Percentiles rank a stretch among this genome's conserved stretches.
These are phyloP conservation scores for Oropetium thomaeum DNA, from an alignment of 176 grass and related monocot species.

Conservation along the genomic window DNA sequence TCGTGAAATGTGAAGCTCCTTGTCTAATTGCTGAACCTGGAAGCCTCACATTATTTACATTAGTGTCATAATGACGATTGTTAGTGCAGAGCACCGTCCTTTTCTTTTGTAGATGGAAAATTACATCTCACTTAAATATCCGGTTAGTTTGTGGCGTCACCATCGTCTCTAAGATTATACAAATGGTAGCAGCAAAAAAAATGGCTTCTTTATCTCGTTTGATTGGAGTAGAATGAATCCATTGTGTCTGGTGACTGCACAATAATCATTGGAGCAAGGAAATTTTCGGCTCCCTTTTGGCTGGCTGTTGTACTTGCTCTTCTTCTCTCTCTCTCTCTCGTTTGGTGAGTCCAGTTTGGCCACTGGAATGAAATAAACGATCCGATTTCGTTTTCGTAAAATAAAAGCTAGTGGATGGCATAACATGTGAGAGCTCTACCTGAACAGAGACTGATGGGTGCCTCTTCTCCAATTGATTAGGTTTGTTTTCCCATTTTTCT, in stretches of 20 bases:
- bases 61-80: slow-evolving; percentile 8
- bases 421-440: slow-evolving; percentile 28
- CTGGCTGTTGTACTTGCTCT: slow-evolving; percentile 16
- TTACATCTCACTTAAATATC: slow-evolving; percentile 30
- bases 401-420: slow-evolving; percentile 37
- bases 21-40: not conserved
- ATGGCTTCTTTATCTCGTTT: slow-evolving; percentile 11
- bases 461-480: slow-evolving; percentile 34
- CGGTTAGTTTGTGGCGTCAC: not conserved
- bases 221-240: slow-evolving; percentile 28
- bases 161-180: not conserved
- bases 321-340: not conserved
- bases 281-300: slow-evolving; percentile 27
- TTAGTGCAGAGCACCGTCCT: slow-evolving; percentile 29
- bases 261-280: slow-evolving; percentile 56
- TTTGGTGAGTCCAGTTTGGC: slow-evolving; percentile 33
- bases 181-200: not conserved
- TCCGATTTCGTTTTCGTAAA: slow-evolving; percentile 22
- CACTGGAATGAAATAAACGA: slow-evolving; percentile 14
- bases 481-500: not conserved
- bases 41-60: slow-evolving; percentile 5
- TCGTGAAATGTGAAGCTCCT: not conserved
- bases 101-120: slow-evolving; percentile 20
- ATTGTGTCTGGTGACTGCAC: slow-evolving; percentile 9
- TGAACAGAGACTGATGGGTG: slow-evolving; percentile 30